Conservation (phyloP, 441 rosid species). For the Jatropha multifida region DNA sequence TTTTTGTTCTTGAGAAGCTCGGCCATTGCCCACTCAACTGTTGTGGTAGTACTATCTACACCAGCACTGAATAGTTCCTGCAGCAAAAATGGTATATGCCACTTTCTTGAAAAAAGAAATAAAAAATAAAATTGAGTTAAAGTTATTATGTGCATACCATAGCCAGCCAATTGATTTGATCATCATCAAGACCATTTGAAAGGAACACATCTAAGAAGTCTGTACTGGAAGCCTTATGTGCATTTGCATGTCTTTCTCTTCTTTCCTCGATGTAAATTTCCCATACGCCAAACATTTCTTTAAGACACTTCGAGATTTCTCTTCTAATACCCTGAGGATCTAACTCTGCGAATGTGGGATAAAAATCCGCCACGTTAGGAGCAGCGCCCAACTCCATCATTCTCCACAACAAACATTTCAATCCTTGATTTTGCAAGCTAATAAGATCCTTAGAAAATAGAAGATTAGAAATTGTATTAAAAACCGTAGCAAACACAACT, state of each 20-base stretch:
- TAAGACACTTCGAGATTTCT: neutral
- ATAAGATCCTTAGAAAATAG: conserved; percentile 21
- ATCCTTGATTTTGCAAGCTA: conserved; percentile 8
- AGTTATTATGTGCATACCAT: neutral
- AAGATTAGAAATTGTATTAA: conserved; percentile 15
- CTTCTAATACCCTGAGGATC: conserved; percentile 32
- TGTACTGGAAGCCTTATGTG: neutral
- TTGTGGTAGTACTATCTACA: neutral
- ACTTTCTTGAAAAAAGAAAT: too few relatives aligned
- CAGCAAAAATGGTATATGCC: neutral
- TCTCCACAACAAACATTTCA: conserved; percentile 19
- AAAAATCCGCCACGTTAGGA: conserved; percentile 33
- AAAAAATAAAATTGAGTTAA: too few relatives aligned
- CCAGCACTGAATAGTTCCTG: conserved; percentile 14
- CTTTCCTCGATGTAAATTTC: conserved; percentile 20
- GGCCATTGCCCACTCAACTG: conserved; percentile 25
- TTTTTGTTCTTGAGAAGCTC: conserved; percentile 3
- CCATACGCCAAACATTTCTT: conserved; percentile 24
- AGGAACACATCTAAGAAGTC: conserved; percentile 32
- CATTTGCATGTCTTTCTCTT: conserved; percentile 16
- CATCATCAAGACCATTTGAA: conserved; percentile 19
- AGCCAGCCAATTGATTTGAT: conserved; percentile 22
- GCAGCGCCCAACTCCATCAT: conserved; percentile 21
- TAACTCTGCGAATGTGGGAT: conserved; percentile 20
- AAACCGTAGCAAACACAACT: conserved; percentile 13